Percentiles rank a stretch among this genome's conserved stretches.
Evolutionary conservation across 306 rosid genomes (phyloP).

Genomic region (Glycyrrhiza uralensis): DNA sequence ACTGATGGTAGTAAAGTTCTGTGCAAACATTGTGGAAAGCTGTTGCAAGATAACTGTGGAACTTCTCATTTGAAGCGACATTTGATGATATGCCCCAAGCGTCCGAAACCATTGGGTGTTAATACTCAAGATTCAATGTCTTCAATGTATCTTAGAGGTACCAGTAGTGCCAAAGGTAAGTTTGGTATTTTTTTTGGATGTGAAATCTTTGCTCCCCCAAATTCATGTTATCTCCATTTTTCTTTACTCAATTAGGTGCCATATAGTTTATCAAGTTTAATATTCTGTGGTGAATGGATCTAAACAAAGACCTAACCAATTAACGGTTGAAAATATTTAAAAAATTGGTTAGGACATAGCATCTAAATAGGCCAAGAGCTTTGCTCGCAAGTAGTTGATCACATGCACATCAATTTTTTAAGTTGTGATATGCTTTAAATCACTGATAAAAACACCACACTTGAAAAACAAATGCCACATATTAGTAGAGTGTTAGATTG

Average conservation of each 20-base stretch:
- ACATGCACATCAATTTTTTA: neutral
- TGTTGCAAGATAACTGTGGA: conserved; percentile 51
- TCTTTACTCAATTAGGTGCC: neutral
- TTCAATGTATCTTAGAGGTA: neutral
- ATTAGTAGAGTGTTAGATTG: neutral
- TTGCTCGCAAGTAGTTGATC: neutral
- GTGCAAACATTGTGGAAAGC: conserved; percentile 44
- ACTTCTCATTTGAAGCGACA: conserved; percentile 57
- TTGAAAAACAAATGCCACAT: conserved; percentile 1
- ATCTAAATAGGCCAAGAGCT: neutral
- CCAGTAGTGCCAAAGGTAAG: conserved; percentile 21
- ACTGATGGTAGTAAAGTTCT: conserved; percentile 43
- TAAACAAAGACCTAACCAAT: neutral
- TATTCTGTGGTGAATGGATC: conserved; percentile 1
- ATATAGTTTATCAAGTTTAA: neutral
- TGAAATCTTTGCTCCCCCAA: neutral
- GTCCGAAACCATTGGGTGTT: conserved; percentile 37
- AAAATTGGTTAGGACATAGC: neutral
- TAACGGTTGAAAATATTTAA: neutral
- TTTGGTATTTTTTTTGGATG: neutral
- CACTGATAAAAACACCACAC: neutral
- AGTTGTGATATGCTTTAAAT: neutral
- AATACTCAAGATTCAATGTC: conserved; percentile 30
- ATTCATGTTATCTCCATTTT: conserved; percentile 4
- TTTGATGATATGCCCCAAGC: conserved; percentile 41